Evolutionary conservation across 2,329 filamentous ascomycete species (phyloP), one percentile per base, ranked within the genome.

Genomic region (Graphilbum sp.): DNA sequence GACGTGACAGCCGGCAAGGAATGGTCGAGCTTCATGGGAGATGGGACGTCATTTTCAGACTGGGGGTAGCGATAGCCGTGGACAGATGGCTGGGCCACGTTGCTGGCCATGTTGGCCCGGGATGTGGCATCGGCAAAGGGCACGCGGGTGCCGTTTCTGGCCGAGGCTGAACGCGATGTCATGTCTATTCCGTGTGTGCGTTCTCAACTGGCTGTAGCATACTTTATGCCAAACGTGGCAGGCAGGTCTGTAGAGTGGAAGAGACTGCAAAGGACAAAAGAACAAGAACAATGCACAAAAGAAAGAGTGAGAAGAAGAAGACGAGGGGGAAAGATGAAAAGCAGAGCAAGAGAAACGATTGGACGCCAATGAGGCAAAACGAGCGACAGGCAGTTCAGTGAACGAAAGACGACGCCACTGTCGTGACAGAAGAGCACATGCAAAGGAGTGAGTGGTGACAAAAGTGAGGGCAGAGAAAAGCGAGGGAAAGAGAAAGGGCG

Each of bases 61-160:
- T 36, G 23, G 32, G 23, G 41, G 40, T 16, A 12, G 37, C 12
- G 21, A 46, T 46, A 5, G 45, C 18, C 9, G 46, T 42, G 25
- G 42, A 45, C 17, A 38, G 43, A 11, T 12, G 7, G 27, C 27
- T 10, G 27, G 13, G 27, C 27, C 8, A 15, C 27, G 13, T 29
- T 8, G 27, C 15, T 29, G 27, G 13, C 27, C 27, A 46, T 46
- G 40, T 53, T 53, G 15, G 49, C 46, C 25, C 52, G 46, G 19
- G 50, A 47, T 2, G 52, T 51, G 38, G 48, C 50, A 36, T 54
- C 52, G 18, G 47, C 43, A 27, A 54, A 43, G 10, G 52, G 52
- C 37, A 53, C 47, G n/a, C 52, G 51, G 25, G 38, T 18, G 30
- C 39, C 41, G 9, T 44, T 33, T 7, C 43, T 34, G n/a, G 42